Evolutionary conservation across 371 early-diverging fungal species (phyloP), one percentile per base, ranked within the genome.

Genomic region (Blastocladiella emersonii): DNA sequence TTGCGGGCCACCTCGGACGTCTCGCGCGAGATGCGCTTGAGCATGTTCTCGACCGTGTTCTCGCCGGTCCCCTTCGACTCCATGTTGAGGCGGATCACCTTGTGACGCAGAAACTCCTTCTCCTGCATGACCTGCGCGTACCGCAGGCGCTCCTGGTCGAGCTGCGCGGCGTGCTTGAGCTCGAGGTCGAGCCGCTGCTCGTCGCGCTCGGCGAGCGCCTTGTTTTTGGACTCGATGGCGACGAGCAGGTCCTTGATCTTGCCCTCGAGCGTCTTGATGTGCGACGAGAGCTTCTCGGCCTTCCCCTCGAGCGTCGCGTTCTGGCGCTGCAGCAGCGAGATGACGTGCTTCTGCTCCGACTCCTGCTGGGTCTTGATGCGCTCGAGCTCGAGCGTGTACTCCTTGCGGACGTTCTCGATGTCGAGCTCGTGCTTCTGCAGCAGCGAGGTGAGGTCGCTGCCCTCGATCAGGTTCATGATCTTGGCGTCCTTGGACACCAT

Each of bases 401-500:
- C 79, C 69, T 76, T 78, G 25, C 81, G 68, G 30, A 79, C 63
- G 55, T 71, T 73, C 64, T 80, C 81, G 19, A 79, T 71, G 59
- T 80, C 81, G 69, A 80, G 34, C 64, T 80, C 81, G 65, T 80
- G 77, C 63, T 80, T 78, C 66, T 80, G 78, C 72, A 80, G 75
- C 57, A 80, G 61, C 27, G 70, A 66, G 62, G 79, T 76, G 66
- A 80, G 57, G 57, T 80, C 81, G 1, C 72, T 70, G 0, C 81
- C 81, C 61, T 80, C 81, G 43, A 80, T 78, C 55, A 80, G 57
- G 44, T 71, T 74, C 79, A 80, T 79, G 51, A 80, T 80, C 62
- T 80, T 80, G 23, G 79, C 81, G 64, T 80, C 81, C 66, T 80
- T 80, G 19, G 79, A 65, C 0, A 80, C 76, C 81, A 80, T 80